These are phyloP conservation scores for Withania somnifera DNA, from an alignment of 305 asterid species.

Conservation along the genomic window DNA sequence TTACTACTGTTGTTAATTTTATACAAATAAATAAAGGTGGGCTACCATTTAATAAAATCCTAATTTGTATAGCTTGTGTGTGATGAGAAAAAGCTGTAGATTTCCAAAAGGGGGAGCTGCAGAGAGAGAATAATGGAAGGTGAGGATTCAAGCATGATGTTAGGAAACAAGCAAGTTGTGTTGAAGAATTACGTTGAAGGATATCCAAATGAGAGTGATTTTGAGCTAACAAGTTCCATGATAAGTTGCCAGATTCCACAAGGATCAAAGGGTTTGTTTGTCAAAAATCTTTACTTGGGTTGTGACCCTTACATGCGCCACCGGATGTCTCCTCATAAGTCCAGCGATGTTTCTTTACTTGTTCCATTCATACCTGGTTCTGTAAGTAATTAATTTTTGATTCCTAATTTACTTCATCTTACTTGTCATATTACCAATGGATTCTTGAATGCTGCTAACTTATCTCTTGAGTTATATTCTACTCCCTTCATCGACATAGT, in stretches of 20 bases:
- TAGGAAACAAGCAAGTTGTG: slow-evolving; percentile 8
- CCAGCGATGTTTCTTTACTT: not conserved
- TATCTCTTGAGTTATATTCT: no score
- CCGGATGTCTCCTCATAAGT: slow-evolving; percentile 3
- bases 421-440: no score
- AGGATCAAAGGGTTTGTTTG: slow-evolving; percentile 8
- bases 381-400: not conserved
- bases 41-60: no score
- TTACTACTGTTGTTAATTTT: no score
- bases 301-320: slow-evolving; percentile 21
- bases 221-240: not conserved
- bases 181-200: slow-evolving; percentile 7
- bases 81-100: not conserved
- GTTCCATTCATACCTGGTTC: slow-evolving; percentile 1
- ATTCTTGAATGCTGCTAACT: not conserved
- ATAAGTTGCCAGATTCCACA: not conserved
- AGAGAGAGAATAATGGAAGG: not conserved
- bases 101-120: not conserved
- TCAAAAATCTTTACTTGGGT: slow-evolving; percentile 16
- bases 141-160: not conserved
- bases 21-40: no score
- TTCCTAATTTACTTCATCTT: no score
- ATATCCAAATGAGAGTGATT: slow-evolving; percentile 12
- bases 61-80: no score
- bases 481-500: no score